Evolutionary conservation across 345 rosid species (phyloP).

Genomic region (Aquilaria sinensis): DNA sequence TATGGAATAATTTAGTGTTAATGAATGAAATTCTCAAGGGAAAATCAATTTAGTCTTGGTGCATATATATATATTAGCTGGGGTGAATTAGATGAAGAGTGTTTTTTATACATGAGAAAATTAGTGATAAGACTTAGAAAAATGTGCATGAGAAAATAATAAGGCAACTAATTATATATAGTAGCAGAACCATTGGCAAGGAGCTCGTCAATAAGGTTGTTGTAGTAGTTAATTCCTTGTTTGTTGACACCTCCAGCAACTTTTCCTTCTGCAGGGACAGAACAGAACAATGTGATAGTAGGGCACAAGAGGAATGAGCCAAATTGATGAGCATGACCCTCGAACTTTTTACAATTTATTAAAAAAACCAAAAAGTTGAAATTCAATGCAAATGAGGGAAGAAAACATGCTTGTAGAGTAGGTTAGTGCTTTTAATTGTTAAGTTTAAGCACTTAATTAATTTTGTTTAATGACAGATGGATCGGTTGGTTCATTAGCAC

Average conservation of each 20-base stretch:
- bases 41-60: not conserved
- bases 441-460: too few relatives aligned
- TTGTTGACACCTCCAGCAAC: slow-evolving; percentile 15
- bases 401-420: too few relatives aligned
- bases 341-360: too few relatives aligned
- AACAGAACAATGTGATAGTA: not conserved
- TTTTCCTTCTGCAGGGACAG: slow-evolving; percentile 20
- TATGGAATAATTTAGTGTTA: slow-evolving; percentile 9
- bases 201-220: slow-evolving; percentile 24
- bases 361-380: too few relatives aligned
- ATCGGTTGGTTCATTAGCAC: too few relatives aligned
- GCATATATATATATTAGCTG: not conserved
- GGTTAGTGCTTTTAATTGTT: too few relatives aligned
- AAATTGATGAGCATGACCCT: too few relatives aligned
- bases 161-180: too few relatives aligned
- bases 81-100: not conserved
- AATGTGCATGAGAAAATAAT: not conserved
- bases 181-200: slow-evolving; percentile 16
- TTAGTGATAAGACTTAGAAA: not conserved
- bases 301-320: too few relatives aligned
- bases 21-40: slow-evolving; percentile 28
- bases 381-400: too few relatives aligned
- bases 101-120: not conserved
- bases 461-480: too few relatives aligned
- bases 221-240: slow-evolving; percentile 25